Conservation (phyloP, 371 early-diverging fungal genomes). For the Coemansia sp. region DNA sequence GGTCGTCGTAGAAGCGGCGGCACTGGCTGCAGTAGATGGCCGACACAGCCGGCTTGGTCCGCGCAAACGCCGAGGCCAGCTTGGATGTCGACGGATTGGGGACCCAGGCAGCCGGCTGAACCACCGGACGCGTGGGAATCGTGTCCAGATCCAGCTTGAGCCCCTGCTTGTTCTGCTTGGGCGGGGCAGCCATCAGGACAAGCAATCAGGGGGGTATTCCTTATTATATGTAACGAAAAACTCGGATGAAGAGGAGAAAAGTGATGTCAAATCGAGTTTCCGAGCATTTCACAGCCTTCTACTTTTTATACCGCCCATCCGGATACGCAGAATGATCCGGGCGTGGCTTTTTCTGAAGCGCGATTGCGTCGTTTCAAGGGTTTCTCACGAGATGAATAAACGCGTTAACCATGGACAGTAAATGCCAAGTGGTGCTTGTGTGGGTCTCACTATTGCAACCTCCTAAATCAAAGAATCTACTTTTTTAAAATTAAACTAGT, state of each 20-base stretch:
- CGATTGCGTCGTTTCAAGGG: too few species aligned
- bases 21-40: constrained; percentile 45
- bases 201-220: background rate
- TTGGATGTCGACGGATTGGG: constrained; percentile 39
- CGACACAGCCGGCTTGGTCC: background rate
- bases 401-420: too few species aligned
- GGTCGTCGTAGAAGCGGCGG: constrained; percentile 19
- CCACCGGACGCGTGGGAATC: background rate
- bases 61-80: constrained; percentile 23
- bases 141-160: constrained; percentile 2
- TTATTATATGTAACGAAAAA: background rate
- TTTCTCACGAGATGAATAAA: too few species aligned
- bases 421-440: too few species aligned
- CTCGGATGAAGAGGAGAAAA: background rate
- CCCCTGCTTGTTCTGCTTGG: background rate
- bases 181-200: background rate
- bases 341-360: too few species aligned
- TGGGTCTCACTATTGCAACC: too few species aligned
- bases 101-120: constrained; percentile 20
- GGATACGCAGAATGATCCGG: background rate
- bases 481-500: too few species aligned
- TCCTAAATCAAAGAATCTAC: constrained; percentile 6
- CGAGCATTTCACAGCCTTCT: background rate
- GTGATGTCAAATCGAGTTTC: background rate
- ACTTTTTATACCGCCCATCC: background rate